A percentile compares a stretch with the other conserved stretches of the same genome.
Conservation (phyloP, 2,329 filamentous ascomycete species). For the Furcasterigmium sp. region DNA sequence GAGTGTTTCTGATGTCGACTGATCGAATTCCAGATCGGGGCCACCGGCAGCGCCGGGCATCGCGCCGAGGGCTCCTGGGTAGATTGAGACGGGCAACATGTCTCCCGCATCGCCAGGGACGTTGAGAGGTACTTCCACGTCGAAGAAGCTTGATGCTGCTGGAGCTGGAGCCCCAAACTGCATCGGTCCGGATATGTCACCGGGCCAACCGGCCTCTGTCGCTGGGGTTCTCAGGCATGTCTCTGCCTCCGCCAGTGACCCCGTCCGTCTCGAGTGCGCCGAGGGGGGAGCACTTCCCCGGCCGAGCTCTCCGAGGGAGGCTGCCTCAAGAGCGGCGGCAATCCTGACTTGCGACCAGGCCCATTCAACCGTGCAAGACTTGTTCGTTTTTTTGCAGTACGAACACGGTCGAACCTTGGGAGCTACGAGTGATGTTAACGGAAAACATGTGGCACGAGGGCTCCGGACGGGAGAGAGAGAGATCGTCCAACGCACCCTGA, state of each 20-base stretch:
- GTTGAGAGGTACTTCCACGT: neutral
- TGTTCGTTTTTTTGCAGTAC: constrained; percentile 22
- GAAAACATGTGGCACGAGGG: neutral
- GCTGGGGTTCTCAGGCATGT: too few species aligned
- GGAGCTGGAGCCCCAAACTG: neutral
- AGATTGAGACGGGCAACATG: too few species aligned
- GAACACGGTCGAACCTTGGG: constrained; percentile 14
- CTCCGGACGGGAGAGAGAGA: neutral
- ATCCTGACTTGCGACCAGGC: constrained; percentile 9
- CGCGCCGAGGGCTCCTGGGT: too few species aligned
- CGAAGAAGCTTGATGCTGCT: neutral
- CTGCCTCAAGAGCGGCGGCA: neutral
- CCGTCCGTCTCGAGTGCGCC: too few species aligned
- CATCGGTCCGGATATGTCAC: neutral
- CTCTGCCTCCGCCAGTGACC: too few species aligned
- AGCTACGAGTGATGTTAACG: too few species aligned
- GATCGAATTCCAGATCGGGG: too few species aligned
- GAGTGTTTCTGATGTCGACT: too few species aligned
- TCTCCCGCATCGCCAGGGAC: too few species aligned
- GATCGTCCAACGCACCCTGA: neutral
- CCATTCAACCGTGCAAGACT: constrained; percentile 22
- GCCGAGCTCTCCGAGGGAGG: neutral
- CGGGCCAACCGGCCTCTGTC: neutral
- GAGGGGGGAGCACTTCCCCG: neutral
- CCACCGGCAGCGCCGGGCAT: too few species aligned